These are phyloP conservation scores for Stemphylium vesicarium DNA, from an alignment of 2,329 filamentous ascomycete species.

Conservation along the genomic window DNA sequence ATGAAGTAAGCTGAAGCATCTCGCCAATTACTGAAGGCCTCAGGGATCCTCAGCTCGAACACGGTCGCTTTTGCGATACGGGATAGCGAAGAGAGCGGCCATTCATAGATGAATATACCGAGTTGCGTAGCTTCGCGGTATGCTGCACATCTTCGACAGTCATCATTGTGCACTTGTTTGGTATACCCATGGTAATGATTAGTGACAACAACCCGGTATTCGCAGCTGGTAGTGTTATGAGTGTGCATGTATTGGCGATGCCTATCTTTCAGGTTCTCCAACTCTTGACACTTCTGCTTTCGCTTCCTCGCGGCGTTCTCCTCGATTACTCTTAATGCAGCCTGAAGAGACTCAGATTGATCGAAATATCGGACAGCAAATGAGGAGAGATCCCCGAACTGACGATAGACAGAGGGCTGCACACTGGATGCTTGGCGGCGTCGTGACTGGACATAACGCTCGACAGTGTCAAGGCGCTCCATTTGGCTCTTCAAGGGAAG, in stretches of 20 bases:
- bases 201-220: conserved; percentile 4
- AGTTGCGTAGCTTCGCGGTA: conserved; percentile 46
- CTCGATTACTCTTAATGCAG: conserved; percentile 49
- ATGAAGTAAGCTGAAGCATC: conserved; percentile 56
- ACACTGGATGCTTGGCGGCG: conserved; percentile 11
- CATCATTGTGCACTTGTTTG: conserved; percentile 6
- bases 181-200: conserved; percentile 12
- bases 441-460: conserved; percentile 56
- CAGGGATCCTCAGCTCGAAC: conserved; percentile 60
- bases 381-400: conserved; percentile 43
- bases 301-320: conserved; percentile 38
- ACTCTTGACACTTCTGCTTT: conserved; percentile 30
- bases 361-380: conserved; percentile 60
- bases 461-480: conserved; percentile 53
- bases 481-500: conserved; percentile 56
- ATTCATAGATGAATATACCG: conserved; percentile 60
- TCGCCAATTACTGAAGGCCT: conserved; percentile 56
- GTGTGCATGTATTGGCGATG: conserved; percentile 23
- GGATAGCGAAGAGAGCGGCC: conserved; percentile 56
- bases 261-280: conserved; percentile 12
- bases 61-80: conserved; percentile 53
- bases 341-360: conserved; percentile 51
- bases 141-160: conserved; percentile 43
- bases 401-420: conserved; percentile 47
- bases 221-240: conserved; percentile 18